phyloP scores from a whole-genome alignment of 441 rosid species.

The Geranium incanum region DNA sequence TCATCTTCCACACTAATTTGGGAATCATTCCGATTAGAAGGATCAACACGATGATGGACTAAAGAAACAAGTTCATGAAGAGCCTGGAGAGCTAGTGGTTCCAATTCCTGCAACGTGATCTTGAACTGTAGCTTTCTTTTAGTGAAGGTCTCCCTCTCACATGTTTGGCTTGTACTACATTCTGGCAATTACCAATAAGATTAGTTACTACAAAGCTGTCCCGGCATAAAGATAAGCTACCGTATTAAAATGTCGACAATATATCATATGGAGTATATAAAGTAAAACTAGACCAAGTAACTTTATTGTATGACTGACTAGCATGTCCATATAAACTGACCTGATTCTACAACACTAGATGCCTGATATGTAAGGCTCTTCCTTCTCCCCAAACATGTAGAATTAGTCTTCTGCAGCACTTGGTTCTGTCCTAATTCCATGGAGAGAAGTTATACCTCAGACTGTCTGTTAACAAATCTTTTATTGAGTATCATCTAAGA shows the following conservation, averaged over 20 bases:
- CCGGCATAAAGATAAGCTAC: conserved; percentile 17
- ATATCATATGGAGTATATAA: background rate
- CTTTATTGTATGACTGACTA: conserved; percentile 9
- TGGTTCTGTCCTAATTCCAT: conserved; percentile 41
- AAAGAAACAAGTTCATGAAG: conserved; percentile 54
- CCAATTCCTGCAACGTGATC: conserved; percentile 39
- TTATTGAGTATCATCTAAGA: conserved; percentile 7
- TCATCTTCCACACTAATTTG: conserved; percentile 25
- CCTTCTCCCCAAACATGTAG: conserved; percentile 22
- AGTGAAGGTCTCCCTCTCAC: conserved; percentile 25
- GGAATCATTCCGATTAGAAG: conserved; percentile 33
- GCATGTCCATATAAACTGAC: conserved; percentile 22
- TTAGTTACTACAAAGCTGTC: conserved; percentile 20
- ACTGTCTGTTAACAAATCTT: conserved; percentile 12
- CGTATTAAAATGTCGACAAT: conserved; percentile 11
- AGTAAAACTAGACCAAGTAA: conserved; percentile 10
- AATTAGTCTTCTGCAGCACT: conserved; percentile 30
- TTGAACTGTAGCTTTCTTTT: conserved; percentile 27
- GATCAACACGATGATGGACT: background rate
- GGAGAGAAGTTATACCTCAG: conserved; percentile 8
- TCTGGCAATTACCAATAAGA: conserved; percentile 28
- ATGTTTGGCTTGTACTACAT: conserved; percentile 25
- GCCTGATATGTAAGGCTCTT: conserved; percentile 21
- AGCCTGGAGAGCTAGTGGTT: conserved; percentile 44
- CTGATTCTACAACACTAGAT: conserved; percentile 25